These are phyloP conservation scores for Oidiodendron maius DNA, from an alignment of 495 filamentous ascomycete species.

Conservation along the genomic window DNA sequence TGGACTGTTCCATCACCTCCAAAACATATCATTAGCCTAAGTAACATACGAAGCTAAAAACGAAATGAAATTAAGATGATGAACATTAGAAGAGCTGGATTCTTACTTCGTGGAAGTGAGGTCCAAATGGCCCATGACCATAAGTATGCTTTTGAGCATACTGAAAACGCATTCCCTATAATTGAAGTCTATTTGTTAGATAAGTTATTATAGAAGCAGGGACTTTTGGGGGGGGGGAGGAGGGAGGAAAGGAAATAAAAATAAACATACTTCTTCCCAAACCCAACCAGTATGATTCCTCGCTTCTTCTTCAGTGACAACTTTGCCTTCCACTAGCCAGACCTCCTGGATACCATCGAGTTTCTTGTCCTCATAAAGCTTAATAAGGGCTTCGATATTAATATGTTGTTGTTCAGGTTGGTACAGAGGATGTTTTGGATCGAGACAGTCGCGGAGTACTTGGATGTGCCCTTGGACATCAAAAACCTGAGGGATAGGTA, in stretches of 20 bases:
- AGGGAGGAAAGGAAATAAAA: background rate
- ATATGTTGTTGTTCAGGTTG: too few species aligned
- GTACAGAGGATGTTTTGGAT: too few species aligned
- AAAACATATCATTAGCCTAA: background rate
- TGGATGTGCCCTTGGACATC: too few species aligned
- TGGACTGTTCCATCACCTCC: slow-evolving; percentile 3
- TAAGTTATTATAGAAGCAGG: slow-evolving; percentile 5
- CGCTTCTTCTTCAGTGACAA: slow-evolving; percentile 6
- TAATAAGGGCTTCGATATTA: too few species aligned
- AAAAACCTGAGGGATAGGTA: too few species aligned
- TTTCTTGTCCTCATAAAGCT: too few species aligned
- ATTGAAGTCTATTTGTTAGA: slow-evolving; percentile 7
- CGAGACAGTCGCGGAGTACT: too few species aligned
- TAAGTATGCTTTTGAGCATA: slow-evolving; percentile 5
- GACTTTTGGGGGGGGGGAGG: background rate
- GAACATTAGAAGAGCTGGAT: slow-evolving; percentile 1
- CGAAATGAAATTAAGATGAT: background rate
- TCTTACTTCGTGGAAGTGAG: slow-evolving; percentile 2
- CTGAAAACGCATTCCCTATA: slow-evolving; percentile 4
- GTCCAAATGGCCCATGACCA: slow-evolving; percentile 4
- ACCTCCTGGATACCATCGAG: too few species aligned
- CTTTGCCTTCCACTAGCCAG: too few species aligned
- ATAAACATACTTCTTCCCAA: slow-evolving; percentile 3
- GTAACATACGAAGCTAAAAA: slow-evolving; percentile 7
- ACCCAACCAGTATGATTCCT: slow-evolving; percentile 2